Percentiles rank a stretch among this genome's conserved stretches.
These are phyloP conservation scores for Metarhizium anisopliae DNA, from an alignment of 2,329 filamentous ascomycete genomes.

Conservation along the genomic window DNA sequence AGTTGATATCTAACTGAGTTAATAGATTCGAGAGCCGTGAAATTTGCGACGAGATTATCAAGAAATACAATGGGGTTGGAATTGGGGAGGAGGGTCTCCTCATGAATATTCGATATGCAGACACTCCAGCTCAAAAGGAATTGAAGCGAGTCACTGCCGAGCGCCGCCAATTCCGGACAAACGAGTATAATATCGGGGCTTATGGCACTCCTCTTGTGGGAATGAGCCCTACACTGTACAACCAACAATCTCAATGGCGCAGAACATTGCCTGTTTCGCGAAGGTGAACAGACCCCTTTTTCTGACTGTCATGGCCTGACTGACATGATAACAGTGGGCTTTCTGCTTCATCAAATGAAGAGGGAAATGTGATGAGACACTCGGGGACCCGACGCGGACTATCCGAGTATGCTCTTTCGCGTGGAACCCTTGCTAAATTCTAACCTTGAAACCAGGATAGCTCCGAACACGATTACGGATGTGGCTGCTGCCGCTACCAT, in stretches of 20 bases:
- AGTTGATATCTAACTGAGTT: not conserved
- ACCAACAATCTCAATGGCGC: conserved; percentile 28
- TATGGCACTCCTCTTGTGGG: conserved; percentile 56
- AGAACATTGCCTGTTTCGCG: conserved; percentile 21
- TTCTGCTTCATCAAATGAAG: conserved; percentile 20
- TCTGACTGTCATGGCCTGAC: not conserved
- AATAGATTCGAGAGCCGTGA: conserved; percentile 83
- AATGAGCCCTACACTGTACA: conserved; percentile 32
- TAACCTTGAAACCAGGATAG: conserved; percentile 27
- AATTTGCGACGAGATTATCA: conserved; percentile 82
- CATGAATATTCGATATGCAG: conserved; percentile 91
- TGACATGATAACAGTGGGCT: conserved; percentile 13
- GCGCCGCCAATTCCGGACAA: conserved; percentile 88
- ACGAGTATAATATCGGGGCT: conserved; percentile 78
- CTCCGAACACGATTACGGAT: conserved; percentile 30
- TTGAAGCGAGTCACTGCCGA: conserved; percentile 94
- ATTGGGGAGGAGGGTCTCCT: conserved; percentile 73
- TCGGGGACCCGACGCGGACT: conserved; percentile 23
- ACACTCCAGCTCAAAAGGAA: conserved; percentile 93
- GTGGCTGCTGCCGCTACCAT: conserved; percentile 29
- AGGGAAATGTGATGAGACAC: conserved; percentile 17
- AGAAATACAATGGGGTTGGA: conserved; percentile 71
- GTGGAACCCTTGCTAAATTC: conserved; percentile 18
- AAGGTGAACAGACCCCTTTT: conserved; percentile 17
- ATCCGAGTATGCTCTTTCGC: conserved; percentile 25